Evolutionary conservation across 1,284 basidiomycete species (phyloP).

Genomic region (Sporisorium sorghi): DNA sequence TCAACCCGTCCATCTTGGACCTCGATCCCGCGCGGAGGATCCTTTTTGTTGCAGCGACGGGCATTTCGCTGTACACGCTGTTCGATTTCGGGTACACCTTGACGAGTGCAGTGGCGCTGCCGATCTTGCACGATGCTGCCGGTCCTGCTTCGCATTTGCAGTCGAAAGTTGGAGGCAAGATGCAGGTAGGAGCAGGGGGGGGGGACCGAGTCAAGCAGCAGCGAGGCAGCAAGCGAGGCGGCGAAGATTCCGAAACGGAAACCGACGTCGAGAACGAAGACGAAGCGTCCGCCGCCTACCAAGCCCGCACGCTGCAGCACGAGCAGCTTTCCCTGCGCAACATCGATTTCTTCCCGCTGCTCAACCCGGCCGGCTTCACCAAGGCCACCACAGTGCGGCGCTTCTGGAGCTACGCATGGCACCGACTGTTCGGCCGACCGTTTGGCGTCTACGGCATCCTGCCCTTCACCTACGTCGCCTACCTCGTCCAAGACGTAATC

Average conservation of each 20-base stretch:
- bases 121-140: conserved; percentile 37
- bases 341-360: conserved; percentile 55
- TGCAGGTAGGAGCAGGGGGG: not conserved
- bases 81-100: conserved; percentile 58
- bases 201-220: conserved; percentile 17
- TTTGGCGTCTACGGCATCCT: conserved; percentile 54
- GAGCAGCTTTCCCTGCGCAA: conserved; percentile 49
- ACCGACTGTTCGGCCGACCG: conserved; percentile 49
- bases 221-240: not conserved
- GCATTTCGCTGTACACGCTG: conserved; percentile 52
- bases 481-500: conserved; percentile 29
- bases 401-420: conserved; percentile 54
- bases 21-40: conserved; percentile 28
- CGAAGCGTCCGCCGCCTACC: conserved; percentile 20
- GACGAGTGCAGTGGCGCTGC: conserved; percentile 45
- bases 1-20: conserved; percentile 42
- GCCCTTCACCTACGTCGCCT: conserved; percentile 43
- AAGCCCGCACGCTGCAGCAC: conserved; percentile 16
- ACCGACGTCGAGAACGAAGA: conserved; percentile 33
- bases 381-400: conserved; percentile 39
- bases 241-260: conserved; percentile 31
- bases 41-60: conserved; percentile 47
- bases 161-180: not conserved
- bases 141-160: not conserved
- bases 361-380: conserved; percentile 48